These are phyloP conservation scores for Exophiala phaeomuriformis DNA, from an alignment of 2,329 filamentous ascomycete genomes.

Conservation along the genomic window DNA sequence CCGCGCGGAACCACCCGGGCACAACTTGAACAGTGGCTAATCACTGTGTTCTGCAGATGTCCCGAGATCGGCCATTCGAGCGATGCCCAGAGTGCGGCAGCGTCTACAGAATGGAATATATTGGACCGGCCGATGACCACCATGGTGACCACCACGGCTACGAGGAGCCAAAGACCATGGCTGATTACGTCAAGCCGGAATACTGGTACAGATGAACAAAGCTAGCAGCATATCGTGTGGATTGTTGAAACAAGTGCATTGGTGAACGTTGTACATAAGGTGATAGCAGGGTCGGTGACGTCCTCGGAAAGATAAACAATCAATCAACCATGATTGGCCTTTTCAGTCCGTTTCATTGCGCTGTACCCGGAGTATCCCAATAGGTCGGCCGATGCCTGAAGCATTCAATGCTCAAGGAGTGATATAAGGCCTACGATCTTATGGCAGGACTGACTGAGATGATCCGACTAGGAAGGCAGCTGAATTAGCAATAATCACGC, in stretches of 20 bases:
- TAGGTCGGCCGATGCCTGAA: not conserved
- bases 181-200: conserved; percentile 89
- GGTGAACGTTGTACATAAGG: conserved; percentile 15
- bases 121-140: conserved; percentile 70
- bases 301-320: conserved; percentile 6
- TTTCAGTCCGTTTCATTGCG: not conserved
- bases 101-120: conserved; percentile 96
- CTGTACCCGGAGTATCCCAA: not conserved
- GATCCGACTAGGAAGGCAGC: too few relatives aligned
- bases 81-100: conserved; percentile 95
- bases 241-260: not conserved
- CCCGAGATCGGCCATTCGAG: conserved; percentile 82
- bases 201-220: conserved; percentile 63
- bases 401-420: too few relatives aligned
- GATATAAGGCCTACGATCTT: too few relatives aligned
- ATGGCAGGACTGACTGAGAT: too few relatives aligned
- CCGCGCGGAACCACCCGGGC: not conserved
- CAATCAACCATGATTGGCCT: not conserved
- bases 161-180: conserved; percentile 91
- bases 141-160: conserved; percentile 52
- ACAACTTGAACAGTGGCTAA: conserved; percentile 5
- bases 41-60: conserved; percentile 51
- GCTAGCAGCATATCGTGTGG: not conserved
- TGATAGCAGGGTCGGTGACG: conserved; percentile 1
- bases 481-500: too few relatives aligned